Evolutionary conservation across 2,329 filamentous ascomycete genomes (phyloP).

Genomic region (Lasiodiplodia hormozganensis): DNA sequence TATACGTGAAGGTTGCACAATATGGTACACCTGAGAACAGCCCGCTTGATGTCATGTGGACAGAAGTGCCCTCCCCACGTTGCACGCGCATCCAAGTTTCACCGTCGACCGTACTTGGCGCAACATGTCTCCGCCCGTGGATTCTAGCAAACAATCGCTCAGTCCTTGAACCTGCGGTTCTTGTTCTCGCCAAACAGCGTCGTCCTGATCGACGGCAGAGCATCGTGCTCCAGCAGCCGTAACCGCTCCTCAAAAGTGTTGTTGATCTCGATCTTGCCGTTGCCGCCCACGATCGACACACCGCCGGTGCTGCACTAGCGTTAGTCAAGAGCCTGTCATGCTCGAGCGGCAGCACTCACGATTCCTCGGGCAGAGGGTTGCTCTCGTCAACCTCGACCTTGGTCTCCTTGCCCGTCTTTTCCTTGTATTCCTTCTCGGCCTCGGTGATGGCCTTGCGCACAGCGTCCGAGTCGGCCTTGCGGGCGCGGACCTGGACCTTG

Average conservation of each 20-base stretch:
- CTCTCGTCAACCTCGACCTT: slow-evolving; percentile 77
- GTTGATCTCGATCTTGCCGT: slow-evolving; percentile 96
- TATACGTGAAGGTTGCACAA: slow-evolving; percentile 21
- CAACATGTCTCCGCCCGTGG: background rate
- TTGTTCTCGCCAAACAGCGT: slow-evolving; percentile 92
- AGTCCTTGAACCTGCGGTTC: slow-evolving; percentile 96
- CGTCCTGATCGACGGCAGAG: slow-evolving; percentile 82
- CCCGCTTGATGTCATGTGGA: slow-evolving; percentile 23
- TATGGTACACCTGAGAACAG: slow-evolving; percentile 30
- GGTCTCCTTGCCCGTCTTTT: slow-evolving; percentile 73
- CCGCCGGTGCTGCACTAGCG: slow-evolving; percentile 75
- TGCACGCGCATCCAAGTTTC: background rate
- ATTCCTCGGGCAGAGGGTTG: slow-evolving; percentile 78
- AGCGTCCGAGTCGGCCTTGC: slow-evolving; percentile 78
- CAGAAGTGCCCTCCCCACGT: slow-evolving; percentile 7
- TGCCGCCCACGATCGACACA: slow-evolving; percentile 77
- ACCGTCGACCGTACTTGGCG: background rate
- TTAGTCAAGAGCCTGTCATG: slow-evolving; percentile 10
- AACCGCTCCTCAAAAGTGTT: slow-evolving; percentile 96
- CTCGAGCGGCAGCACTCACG: slow-evolving; percentile 63
- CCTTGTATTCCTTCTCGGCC: slow-evolving; percentile 84
- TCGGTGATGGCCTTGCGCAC: slow-evolving; percentile 80
- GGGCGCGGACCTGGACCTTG: slow-evolving; percentile 74
- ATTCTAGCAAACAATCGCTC: background rate
- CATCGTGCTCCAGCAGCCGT: slow-evolving; percentile 81